A percentile compares a stretch with the other conserved stretches of the same genome.
Evolutionary conservation across 352 stramenopile species (phyloP).

Genomic region (Phytophthora tubulina): DNA sequence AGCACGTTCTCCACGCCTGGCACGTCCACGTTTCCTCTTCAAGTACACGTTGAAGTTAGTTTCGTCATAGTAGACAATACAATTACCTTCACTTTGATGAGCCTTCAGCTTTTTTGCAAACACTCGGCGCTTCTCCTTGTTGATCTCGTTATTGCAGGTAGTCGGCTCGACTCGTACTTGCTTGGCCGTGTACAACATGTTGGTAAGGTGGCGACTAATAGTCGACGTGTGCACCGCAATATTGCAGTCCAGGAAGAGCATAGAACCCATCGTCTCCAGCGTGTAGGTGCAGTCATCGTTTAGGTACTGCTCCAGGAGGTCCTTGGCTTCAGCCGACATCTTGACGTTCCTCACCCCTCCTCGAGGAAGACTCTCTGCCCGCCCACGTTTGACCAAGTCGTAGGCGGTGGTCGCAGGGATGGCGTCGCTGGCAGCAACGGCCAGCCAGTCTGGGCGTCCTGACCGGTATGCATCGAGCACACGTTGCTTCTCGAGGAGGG

Average conservation of each 20-base stretch:
- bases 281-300: constrained; percentile 4
- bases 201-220: neutral
- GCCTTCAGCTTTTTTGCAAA: constrained; percentile 2
- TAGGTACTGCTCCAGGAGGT: neutral
- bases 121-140: constrained; percentile 11
- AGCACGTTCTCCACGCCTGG: neutral
- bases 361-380: neutral
- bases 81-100: constrained; percentile 4
- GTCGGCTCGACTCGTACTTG: constrained; percentile 7
- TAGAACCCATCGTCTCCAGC: neutral
- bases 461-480: neutral
- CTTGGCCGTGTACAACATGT: constrained; percentile 9
- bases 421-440: neutral
- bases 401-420: neutral
- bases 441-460: neutral
- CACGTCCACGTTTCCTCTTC: neutral
- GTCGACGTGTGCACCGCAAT: neutral
- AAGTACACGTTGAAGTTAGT: constrained; percentile 19
- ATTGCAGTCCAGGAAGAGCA: neutral
- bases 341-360: neutral
- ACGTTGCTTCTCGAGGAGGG: neutral
- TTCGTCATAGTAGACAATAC: constrained; percentile 17
- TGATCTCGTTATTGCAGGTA: constrained; percentile 19
- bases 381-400: neutral
- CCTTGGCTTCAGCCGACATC: neutral